phyloP scores from a whole-genome alignment of 176 grass and related monocot species.

The Oryza nivara region DNA sequence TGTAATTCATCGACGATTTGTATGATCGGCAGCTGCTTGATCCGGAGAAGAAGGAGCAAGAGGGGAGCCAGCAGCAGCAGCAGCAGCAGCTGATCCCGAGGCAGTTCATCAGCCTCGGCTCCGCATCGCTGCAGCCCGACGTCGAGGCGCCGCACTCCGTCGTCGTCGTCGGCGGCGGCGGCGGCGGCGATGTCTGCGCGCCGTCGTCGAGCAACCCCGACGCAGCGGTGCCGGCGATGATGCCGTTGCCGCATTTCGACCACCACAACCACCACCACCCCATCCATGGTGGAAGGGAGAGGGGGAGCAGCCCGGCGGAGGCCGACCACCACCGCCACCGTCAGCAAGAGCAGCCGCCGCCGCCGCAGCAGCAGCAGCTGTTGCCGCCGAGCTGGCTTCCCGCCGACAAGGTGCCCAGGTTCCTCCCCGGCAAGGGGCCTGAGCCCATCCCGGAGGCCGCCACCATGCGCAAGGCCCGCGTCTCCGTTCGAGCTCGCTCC shows the following conservation, averaged over 20 bases:
- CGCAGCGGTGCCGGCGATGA: constrained; percentile 14
- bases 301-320: constrained; percentile 39
- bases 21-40: constrained; percentile 4
- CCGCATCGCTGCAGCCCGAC: background rate
- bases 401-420: constrained; percentile 42
- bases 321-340: background rate
- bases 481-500: constrained; percentile 80
- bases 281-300: constrained; percentile 23
- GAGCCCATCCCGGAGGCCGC: constrained; percentile 67
- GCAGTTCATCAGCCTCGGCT: constrained; percentile 70
- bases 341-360: constrained; percentile 27
- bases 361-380: constrained; percentile 16
- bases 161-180: background rate
- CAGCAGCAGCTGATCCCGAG: constrained; percentile 45
- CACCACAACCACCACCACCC: constrained; percentile 11
- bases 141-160: constrained; percentile 39
- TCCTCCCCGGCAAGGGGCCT: constrained; percentile 47
- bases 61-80: constrained; percentile 6
- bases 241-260: constrained; percentile 45
- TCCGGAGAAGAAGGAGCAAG: constrained; percentile 34
- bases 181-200: background rate
- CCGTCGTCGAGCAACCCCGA: constrained; percentile 42
- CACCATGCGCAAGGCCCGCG: constrained; percentile 91
- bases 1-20: background rate
- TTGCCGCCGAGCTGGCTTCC: constrained; percentile 43